phyloP scores from a whole-genome alignment of 495 filamentous ascomycete genomes.

The Hyaloscypha variabilis region DNA sequence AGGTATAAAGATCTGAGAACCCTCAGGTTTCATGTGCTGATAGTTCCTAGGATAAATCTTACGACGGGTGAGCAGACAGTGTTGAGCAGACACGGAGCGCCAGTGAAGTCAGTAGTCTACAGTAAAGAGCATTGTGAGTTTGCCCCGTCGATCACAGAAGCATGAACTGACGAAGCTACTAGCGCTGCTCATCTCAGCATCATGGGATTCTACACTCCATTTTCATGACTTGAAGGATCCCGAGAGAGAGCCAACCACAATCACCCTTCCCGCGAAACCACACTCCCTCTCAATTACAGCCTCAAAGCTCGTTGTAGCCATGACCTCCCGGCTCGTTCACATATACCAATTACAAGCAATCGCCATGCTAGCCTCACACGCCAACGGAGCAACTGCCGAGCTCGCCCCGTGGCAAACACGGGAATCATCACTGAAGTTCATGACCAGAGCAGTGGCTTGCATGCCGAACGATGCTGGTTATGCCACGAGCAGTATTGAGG shows the following conservation, averaged over 20 bases:
- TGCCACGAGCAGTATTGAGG: slow-evolving; percentile 86
- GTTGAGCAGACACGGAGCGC: slow-evolving; percentile 74
- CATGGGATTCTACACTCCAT: slow-evolving; percentile 91
- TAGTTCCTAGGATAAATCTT: slow-evolving; percentile 65
- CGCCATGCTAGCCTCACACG: slow-evolving; percentile 51
- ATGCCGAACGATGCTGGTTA: slow-evolving; percentile 97
- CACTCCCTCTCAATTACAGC: slow-evolving; percentile 82
- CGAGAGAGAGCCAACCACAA: slow-evolving; percentile 49
- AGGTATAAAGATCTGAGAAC: slow-evolving; percentile 45
- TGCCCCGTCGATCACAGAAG: background rate
- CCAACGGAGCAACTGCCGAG: slow-evolving; percentile 43
- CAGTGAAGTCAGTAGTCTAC: slow-evolving; percentile 84
- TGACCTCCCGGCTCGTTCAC: slow-evolving; percentile 87
- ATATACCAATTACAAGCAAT: slow-evolving; percentile 88
- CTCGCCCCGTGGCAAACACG: slow-evolving; percentile 85
- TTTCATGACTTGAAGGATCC: slow-evolving; percentile 64
- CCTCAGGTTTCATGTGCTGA: background rate
- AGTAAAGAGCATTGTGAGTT: slow-evolving; percentile 67
- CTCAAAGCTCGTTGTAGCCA: slow-evolving; percentile 88
- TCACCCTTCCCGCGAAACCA: slow-evolving; percentile 78
- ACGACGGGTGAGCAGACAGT: slow-evolving; percentile 69
- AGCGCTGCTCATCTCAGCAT: slow-evolving; percentile 78
- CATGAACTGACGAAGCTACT: slow-evolving; percentile 4
- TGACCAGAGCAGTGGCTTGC: slow-evolving; percentile 90
- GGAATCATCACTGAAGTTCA: slow-evolving; percentile 92